Base-by-base conservation (phyloP, 345 rosid species). In the Lepidium didymum region DNA sequence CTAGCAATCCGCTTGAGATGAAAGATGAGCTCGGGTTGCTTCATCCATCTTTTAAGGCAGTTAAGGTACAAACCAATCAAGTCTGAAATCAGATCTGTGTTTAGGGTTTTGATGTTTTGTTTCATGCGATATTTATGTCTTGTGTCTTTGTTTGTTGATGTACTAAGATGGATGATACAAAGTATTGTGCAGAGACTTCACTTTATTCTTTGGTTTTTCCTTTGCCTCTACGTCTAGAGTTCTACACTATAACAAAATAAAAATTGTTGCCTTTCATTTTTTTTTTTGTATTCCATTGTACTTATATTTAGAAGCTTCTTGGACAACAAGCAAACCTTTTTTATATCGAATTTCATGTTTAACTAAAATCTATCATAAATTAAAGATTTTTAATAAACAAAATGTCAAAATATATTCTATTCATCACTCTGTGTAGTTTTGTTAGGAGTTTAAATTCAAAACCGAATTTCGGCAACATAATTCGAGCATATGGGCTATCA, bases 21-120 rank as follows among this genome's bases (percentile, higher is more conserved):
- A 76, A 76, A 72, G 80, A 82, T 72, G 81, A 82, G 40, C 76
- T 77, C 8, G 76, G 79, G 54, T 77, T 78, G 66, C 84, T 78
- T 65, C 83, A 80, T 42, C 78, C 83, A 1, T 45, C 74, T 4
- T 75, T 78, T 54, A 80, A 82, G 76, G 83, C 82, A 6, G 64
- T 80, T 42, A 77, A 78, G 77, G 62, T 77, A 59, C 73, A 67
- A 74, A 74, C 68, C 51, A 59, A 58, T 68, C 77, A 75, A 67
- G 73, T 35, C 53, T 74, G 63, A 74, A 29, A 74, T 43, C 15
- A 13, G 54, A 33, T 27, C 29, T 19, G 2, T 18, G 43, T 73
- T 52, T 63, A 55, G 63, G 64, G 45, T 10, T 58, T 66, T 47
- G 33, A 49, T 52, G 47, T 36, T 67, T 4, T 59, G 64, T 56